These are phyloP conservation scores for Nidularia sp. DNA, from an alignment of 768 basidiomycete species.

Conservation along the genomic window DNA sequence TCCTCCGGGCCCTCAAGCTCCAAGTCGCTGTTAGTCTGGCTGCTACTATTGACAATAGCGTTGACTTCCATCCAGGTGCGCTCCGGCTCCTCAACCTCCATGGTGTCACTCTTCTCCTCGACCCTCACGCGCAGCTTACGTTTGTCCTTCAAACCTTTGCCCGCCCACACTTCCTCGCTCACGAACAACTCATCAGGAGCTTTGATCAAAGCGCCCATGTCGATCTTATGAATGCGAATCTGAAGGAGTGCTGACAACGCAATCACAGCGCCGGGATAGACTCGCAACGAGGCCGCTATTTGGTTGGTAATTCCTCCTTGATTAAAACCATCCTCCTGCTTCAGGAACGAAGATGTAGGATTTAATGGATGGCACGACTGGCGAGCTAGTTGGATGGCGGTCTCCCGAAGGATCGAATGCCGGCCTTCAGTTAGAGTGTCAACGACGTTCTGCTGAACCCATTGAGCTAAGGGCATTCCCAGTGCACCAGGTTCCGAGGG, in stretches of 20 bases:
- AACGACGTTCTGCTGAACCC: constrained; percentile 39
- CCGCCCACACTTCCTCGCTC: constrained; percentile 51
- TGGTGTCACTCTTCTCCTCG: constrained; percentile 7
- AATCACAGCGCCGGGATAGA: constrained; percentile 35
- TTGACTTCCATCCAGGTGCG: constrained; percentile 28
- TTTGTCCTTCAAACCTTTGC: constrained; percentile 34
- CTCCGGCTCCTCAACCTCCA: constrained; percentile 26
- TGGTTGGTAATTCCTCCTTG: constrained; percentile 19
- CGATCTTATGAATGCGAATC: constrained; percentile 43
- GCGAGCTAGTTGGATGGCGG: constrained; percentile 24
- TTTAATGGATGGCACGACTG: not conserved
- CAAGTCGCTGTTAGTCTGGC: constrained; percentile 12
- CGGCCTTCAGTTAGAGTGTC: constrained; percentile 44
- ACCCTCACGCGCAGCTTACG: constrained; percentile 14
- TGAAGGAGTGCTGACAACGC: constrained; percentile 36
- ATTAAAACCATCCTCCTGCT: not conserved
- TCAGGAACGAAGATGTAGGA: not conserved
- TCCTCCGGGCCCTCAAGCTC: constrained; percentile 42
- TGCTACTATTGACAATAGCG: constrained; percentile 10
- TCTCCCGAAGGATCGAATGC: constrained; percentile 39
- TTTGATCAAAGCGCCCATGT: constrained; percentile 48
- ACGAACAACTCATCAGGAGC: constrained; percentile 41
- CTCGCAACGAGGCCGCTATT: constrained; percentile 33
- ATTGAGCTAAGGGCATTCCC: constrained; percentile 34
- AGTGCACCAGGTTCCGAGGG: constrained; percentile 14